Evolutionary conservation across 2,329 filamentous ascomycete species (phyloP).

Genomic region (Trichoderma hamatum): DNA sequence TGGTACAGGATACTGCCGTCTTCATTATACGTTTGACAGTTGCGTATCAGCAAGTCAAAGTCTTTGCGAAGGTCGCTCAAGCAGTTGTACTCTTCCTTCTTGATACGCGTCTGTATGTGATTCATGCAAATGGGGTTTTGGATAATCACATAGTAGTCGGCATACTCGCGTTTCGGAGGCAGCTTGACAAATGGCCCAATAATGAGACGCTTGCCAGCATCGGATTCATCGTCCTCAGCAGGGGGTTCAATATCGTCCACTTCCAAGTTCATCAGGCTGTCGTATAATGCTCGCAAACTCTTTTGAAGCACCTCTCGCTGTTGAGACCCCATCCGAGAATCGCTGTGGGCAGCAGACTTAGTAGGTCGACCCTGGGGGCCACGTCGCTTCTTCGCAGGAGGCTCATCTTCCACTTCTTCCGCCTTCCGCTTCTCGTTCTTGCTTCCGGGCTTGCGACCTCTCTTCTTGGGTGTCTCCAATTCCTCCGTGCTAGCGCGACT

Average conservation of each 20-base stretch:
- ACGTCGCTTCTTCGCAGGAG: slow-evolving; percentile 76
- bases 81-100: slow-evolving; percentile 88
- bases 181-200: slow-evolving; percentile 94
- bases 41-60: slow-evolving; percentile 80
- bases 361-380: slow-evolving; percentile 72
- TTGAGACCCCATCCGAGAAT: slow-evolving; percentile 61
- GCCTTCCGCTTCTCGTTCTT: slow-evolving; percentile 88
- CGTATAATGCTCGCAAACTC: slow-evolving; percentile 76
- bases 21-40: slow-evolving; percentile 96
- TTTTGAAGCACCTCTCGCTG: slow-evolving; percentile 79
- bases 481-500: slow-evolving; percentile 85
- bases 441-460: slow-evolving; percentile 75
- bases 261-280: slow-evolving; percentile 81
- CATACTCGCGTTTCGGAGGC: slow-evolving; percentile 84
- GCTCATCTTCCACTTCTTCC: slow-evolving; percentile 74
- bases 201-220: slow-evolving; percentile 71
- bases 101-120: slow-evolving; percentile 91
- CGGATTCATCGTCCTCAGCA: slow-evolving; percentile 60
- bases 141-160: slow-evolving; percentile 95
- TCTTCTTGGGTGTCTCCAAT: slow-evolving; percentile 74
- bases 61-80: slow-evolving; percentile 81
- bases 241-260: slow-evolving; percentile 68
- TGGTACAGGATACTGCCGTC: slow-evolving; percentile 89
- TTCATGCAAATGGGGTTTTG: slow-evolving; percentile 94
- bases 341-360: slow-evolving; percentile 46